phyloP scores from a whole-genome alignment of 345 rosid species.

The Abelmoschus esculentus region DNA sequence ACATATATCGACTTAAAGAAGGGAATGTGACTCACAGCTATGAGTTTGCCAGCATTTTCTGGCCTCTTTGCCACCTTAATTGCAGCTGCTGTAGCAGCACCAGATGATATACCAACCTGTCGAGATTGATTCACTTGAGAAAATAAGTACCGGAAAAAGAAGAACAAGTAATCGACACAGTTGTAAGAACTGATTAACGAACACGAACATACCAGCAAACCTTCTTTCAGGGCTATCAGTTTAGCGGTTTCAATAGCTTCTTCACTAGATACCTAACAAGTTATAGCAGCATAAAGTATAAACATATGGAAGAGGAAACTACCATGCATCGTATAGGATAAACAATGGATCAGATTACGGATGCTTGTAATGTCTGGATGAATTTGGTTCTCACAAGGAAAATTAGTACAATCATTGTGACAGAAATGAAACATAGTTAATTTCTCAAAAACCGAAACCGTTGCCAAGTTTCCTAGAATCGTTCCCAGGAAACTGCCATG shows the following conservation, averaged over 20 bases:
- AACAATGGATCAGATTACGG: background rate
- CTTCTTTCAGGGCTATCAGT: slow-evolving; percentile 47
- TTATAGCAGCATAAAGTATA: background rate
- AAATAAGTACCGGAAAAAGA: background rate
- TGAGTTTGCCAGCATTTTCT: slow-evolving; percentile 45
- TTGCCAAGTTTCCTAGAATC: background rate
- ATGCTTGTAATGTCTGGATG: background rate
- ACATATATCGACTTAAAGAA: too few species aligned
- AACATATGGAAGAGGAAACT: background rate
- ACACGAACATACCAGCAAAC: slow-evolving; percentile 31
- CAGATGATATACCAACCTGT: slow-evolving; percentile 56
- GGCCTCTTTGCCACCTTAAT: slow-evolving; percentile 44
- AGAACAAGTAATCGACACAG: background rate
- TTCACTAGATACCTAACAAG: slow-evolving; percentile 39
- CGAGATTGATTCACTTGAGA: background rate
- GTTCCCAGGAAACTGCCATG: background rate
- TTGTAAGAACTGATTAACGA: background rate
- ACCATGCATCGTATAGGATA: background rate
- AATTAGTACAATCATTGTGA: background rate
- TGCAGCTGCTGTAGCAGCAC: slow-evolving; percentile 53
- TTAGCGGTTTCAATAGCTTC: slow-evolving; percentile 42
- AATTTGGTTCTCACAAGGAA: background rate
- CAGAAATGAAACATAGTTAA: background rate
- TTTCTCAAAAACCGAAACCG: background rate
- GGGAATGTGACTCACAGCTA: slow-evolving; percentile 32